These are phyloP conservation scores for Phtheirospermum japonicum DNA, from an alignment of 257 asterid genomes.

Conservation along the genomic window DNA sequence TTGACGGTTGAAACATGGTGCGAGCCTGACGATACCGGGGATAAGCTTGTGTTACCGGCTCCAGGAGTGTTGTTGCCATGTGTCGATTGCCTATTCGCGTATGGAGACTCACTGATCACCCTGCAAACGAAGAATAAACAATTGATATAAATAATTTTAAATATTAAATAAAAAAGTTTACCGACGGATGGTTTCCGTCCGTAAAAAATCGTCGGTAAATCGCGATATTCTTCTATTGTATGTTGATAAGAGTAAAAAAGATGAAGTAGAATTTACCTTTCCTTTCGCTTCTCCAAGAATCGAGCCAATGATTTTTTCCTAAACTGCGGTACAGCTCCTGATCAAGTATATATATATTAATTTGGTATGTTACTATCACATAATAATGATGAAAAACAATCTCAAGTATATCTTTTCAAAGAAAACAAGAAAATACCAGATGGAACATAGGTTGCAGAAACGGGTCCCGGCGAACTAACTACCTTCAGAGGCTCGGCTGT, in stretches of 20 bases:
- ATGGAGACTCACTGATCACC: conserved; percentile 53
- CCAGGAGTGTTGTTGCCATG: conserved; percentile 39
- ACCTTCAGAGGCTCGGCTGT: conserved; percentile 41
- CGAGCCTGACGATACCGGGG: conserved; percentile 45
- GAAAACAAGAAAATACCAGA: conserved; percentile 36
- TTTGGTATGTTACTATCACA: no score
- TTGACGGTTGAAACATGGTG: conserved; percentile 34
- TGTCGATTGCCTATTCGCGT: conserved; percentile 31
- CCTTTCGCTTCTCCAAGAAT: conserved; percentile 90
- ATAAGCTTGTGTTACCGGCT: conserved; percentile 36
- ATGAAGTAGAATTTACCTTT: conserved; percentile 43
- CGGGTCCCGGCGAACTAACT: conserved; percentile 31
- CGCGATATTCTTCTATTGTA: neutral
- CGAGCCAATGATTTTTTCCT: conserved; percentile 85
- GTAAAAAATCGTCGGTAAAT: neutral
- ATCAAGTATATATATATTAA: neutral
- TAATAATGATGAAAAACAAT: neutral
- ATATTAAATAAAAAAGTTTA: no score
- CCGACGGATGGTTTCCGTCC: neutral
- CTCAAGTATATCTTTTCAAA: conserved; percentile 10
- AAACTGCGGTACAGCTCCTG: conserved; percentile 77
- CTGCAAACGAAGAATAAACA: conserved; percentile 33
- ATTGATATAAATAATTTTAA: neutral
- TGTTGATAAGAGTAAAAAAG: neutral
- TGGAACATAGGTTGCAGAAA: conserved; percentile 32